These are phyloP conservation scores for Corymbia maculata DNA, from an alignment of 345 rosid genomes.

Conservation along the genomic window DNA sequence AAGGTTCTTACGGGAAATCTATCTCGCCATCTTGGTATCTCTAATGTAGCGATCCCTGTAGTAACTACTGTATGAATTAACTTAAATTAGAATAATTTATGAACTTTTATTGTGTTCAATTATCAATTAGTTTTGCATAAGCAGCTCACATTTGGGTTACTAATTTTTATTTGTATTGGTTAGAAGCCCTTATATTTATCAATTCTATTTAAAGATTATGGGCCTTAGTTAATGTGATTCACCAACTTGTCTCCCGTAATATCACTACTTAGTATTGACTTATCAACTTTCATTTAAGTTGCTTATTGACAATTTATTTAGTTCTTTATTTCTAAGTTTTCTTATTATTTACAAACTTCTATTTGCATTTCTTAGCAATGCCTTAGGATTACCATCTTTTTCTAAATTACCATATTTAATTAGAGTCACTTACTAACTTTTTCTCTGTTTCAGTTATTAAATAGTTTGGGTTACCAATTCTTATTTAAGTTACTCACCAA, in stretches of 20 bases:
- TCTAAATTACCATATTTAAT: background rate
- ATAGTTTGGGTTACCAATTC: background rate
- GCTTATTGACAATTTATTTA: no score
- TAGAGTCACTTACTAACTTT: no score
- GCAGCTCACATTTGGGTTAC: background rate
- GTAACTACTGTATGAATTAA: background rate
- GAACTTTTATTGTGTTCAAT: no score
- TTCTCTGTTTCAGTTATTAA: background rate
- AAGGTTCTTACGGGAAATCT: no score
- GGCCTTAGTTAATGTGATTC: background rate
- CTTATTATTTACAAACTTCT: background rate
- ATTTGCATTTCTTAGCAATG: background rate
- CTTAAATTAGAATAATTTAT: no score
- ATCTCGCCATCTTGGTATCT: background rate
- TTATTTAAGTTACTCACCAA: background rate
- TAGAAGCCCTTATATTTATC: background rate
- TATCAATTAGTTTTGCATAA: rapidly evolving
- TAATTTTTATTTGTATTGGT: no score
- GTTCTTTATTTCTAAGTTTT: background rate
- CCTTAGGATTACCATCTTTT: no score
- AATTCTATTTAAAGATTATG: no score
- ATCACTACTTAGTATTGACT: background rate
- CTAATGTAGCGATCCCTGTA: background rate
- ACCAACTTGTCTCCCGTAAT: background rate
- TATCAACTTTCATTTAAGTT: background rate